Percentiles rank a stretch among this genome's conserved stretches.
phyloP scores from a whole-genome alignment of 352 stramenopile genomes.

The Globisporangium alternatum region DNA sequence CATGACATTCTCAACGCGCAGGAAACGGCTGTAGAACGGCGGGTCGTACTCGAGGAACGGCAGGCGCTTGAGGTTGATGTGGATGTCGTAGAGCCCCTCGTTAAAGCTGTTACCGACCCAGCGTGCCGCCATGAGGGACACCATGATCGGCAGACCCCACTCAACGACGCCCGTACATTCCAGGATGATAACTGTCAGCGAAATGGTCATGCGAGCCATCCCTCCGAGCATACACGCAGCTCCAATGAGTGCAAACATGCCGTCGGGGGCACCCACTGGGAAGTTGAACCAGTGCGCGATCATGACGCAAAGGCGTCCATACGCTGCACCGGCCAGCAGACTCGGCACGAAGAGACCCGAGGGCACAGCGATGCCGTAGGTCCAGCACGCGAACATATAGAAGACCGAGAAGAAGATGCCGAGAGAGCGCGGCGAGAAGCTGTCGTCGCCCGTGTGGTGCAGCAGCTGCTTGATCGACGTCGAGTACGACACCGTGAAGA shows the following conservation, averaged over 20 bases:
- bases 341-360: constrained; percentile 96
- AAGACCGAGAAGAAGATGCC: constrained; percentile 77
- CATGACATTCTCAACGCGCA: constrained; percentile 93
- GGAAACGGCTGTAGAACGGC: constrained; percentile 53
- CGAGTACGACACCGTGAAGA: constrained; percentile 96
- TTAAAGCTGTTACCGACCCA: constrained; percentile 99
- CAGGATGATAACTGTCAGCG: constrained; percentile 97
- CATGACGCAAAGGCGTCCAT: constrained; percentile 82
- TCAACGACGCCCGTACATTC: constrained; percentile 98
- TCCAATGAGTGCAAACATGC: constrained; percentile 97
- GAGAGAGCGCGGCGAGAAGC: constrained; percentile 87
- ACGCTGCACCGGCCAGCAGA: constrained; percentile 93
- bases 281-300: constrained; percentile 75
- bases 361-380: constrained; percentile 96
- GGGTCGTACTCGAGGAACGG: constrained; percentile 82
- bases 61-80: constrained; percentile 92
- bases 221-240: constrained; percentile 93
- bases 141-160: constrained; percentile 97
- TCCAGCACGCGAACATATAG: constrained; percentile 85
- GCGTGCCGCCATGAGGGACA: constrained; percentile 88
- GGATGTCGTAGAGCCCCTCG: constrained; percentile 98
- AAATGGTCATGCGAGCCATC: constrained; percentile 98
- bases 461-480: constrained; percentile 96
- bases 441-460: constrained; percentile 87
- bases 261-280: constrained; percentile 46